Evolutionary conservation across 306 rosid genomes (phyloP).

Genomic region (Casuarina cunninghamiana): DNA sequence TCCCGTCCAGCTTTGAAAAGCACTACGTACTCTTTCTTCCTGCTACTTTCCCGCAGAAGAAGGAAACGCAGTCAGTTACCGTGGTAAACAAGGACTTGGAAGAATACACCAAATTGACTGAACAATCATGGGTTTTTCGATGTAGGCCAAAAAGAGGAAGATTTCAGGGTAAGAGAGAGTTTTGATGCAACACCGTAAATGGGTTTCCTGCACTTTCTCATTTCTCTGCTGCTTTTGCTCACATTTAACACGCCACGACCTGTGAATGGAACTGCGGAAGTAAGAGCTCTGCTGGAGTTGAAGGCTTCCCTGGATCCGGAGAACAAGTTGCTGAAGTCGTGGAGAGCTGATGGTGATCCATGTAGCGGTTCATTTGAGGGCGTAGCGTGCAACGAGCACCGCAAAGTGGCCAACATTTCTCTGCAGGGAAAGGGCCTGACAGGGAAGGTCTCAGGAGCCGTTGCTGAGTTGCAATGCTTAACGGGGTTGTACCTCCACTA

Average conservation of each 20-base stretch:
- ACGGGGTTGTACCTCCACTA: slow-evolving; percentile 84
- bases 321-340: slow-evolving; percentile 60
- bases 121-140: slow-evolving; percentile 34
- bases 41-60: background rate
- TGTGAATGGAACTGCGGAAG: slow-evolving; percentile 69
- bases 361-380: slow-evolving; percentile 77
- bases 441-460: slow-evolving; percentile 70
- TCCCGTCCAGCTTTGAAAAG: background rate
- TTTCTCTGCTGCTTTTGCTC: slow-evolving; percentile 31
- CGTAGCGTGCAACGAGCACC: slow-evolving; percentile 70
- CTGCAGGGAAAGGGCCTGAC: slow-evolving; percentile 89
- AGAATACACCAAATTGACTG: background rate
- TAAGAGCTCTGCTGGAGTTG: slow-evolving; percentile 70
- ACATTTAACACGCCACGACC: slow-evolving; percentile 9
- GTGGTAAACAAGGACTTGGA: background rate
- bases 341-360: slow-evolving; percentile 74
- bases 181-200: slow-evolving; percentile 33
- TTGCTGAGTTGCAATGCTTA: slow-evolving; percentile 71
- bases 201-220: slow-evolving; percentile 31
- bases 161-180: slow-evolving; percentile 13
- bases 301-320: slow-evolving; percentile 84
- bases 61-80: background rate
- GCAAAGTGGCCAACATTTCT: slow-evolving; percentile 77
- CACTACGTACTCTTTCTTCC: background rate
- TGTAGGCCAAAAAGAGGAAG: background rate